These are phyloP conservation scores for Claviceps maximensis DNA, from an alignment of 2,329 filamentous ascomycete species.

Conservation along the genomic window DNA sequence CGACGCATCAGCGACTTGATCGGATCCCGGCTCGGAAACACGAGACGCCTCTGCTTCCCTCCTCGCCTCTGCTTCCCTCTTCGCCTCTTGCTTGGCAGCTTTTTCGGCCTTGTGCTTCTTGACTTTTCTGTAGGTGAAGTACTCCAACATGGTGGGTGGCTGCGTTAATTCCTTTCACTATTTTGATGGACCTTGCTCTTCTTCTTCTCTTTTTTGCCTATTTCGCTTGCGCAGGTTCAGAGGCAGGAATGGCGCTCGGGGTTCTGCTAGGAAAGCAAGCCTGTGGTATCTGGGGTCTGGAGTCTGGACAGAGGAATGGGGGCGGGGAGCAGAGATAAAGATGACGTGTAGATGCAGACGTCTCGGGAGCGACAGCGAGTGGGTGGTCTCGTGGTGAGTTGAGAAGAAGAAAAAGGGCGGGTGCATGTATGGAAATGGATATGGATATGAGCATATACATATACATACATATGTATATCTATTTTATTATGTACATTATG, in stretches of 20 bases:
- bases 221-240: no score
- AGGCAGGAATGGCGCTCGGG: no score
- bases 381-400: no score
- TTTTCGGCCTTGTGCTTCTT: slow-evolving; percentile 46
- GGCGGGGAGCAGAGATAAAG: background rate
- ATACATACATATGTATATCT: background rate
- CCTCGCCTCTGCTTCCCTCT: slow-evolving; percentile 7
- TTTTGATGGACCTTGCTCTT: no score
- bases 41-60: slow-evolving; percentile 7
- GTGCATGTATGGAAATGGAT: background rate
- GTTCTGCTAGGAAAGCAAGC: no score
- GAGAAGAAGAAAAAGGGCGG: background rate
- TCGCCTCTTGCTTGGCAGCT: slow-evolving; percentile 17
- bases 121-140: slow-evolving; percentile 47
- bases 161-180: background rate
- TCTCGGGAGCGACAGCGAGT: background rate
- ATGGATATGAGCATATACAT: background rate
- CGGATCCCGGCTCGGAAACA: slow-evolving; percentile 7
- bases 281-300: no score
- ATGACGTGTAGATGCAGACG: background rate
- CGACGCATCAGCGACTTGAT: slow-evolving; percentile 2
- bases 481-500: background rate
- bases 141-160: slow-evolving; percentile 42
- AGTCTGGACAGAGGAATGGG: background rate
- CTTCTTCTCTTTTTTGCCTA: no score